Evolutionary conservation across 441 rosid species (phyloP).

Genomic region (Euphorbia celastroides): DNA sequence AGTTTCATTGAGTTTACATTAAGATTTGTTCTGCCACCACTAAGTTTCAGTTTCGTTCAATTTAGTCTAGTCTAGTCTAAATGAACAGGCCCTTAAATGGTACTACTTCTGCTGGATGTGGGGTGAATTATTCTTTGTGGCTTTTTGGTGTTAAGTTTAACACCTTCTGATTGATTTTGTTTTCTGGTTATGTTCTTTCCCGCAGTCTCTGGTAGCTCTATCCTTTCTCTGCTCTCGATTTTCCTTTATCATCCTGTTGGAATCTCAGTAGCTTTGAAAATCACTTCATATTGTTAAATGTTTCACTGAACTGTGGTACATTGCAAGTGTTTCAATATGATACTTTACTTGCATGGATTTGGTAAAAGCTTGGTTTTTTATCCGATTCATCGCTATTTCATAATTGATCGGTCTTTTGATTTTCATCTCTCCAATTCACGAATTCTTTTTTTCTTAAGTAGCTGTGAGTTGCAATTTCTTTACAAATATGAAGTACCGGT

Average conservation of each 20-base stretch:
- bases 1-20: no score
- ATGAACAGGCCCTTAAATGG: no score
- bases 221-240: background rate
- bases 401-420: background rate
- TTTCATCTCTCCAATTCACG: background rate
- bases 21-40: no score
- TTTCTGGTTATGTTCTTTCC: background rate
- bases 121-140: background rate
- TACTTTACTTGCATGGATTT: background rate
- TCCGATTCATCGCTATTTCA: background rate
- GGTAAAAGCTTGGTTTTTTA: background rate
- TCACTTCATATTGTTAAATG: background rate
- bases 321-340: background rate
- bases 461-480: background rate
- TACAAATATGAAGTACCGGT: constrained; percentile 48
- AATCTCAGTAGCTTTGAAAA: background rate
- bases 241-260: background rate
- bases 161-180: background rate
- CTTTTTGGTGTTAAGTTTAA: background rate
- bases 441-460: background rate
- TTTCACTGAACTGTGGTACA: background rate
- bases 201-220: background rate
- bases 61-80: no score
- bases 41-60: no score
- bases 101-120: background rate